These are phyloP conservation scores for Sphaerostilbella broomeana DNA, from an alignment of 2,329 filamentous ascomycete species.

Conservation along the genomic window DNA sequence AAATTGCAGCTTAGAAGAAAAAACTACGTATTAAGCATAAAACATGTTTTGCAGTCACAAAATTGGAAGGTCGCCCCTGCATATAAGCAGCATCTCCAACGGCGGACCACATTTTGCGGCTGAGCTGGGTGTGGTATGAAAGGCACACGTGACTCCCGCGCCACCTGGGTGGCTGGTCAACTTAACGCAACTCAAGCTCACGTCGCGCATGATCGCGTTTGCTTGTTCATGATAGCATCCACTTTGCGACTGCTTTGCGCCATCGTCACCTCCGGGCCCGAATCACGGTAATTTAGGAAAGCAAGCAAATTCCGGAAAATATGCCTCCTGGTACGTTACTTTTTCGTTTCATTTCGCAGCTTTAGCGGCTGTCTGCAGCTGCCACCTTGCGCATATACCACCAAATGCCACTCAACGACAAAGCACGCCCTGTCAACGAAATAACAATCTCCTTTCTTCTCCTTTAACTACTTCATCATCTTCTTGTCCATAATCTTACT, in stretches of 20 bases:
- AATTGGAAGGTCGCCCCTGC: no score
- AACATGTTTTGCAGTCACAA: no score
- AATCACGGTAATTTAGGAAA: neutral
- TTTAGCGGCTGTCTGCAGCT: neutral
- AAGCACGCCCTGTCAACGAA: no score
- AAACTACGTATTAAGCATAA: no score
- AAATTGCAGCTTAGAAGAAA: no score
- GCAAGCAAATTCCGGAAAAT: neutral
- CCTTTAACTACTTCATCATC: neutral
- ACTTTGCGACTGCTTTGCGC: conserved; percentile 11
- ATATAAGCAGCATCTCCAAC: no score
- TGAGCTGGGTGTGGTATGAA: no score
- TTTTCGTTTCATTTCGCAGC: neutral
- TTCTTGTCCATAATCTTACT: neutral
- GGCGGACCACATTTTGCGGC: no score
- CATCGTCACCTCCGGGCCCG: conserved; percentile 2
- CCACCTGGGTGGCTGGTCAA: neutral
- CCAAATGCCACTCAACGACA: neutral
- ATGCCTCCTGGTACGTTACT: conserved; percentile 16
- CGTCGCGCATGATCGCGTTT: conserved; percentile 11
- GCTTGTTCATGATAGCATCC: conserved; percentile 5
- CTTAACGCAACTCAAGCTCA: neutral
- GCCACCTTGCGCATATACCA: neutral
- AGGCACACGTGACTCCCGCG: neutral
- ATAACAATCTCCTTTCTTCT: no score